These are phyloP conservation scores for Lentinula detonsa DNA, from an alignment of 768 basidiomycete species.

Conservation along the genomic window DNA sequence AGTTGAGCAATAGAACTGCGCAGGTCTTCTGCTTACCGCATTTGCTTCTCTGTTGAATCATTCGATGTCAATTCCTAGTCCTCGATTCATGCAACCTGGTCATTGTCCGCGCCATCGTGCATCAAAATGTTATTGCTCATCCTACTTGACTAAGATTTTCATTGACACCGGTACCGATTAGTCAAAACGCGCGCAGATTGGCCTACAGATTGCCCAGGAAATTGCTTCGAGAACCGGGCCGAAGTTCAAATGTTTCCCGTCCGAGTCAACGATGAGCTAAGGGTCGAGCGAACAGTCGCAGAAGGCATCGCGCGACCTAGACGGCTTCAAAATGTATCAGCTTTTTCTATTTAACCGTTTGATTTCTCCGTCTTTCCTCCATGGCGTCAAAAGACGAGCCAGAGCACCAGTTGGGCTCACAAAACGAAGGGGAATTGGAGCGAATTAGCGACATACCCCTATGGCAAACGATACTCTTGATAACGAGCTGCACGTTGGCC, in stretches of 20 bases:
- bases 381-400: neutral
- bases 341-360: neutral
- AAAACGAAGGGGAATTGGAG: neutral
- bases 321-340: neutral
- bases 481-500: constrained; percentile 24
- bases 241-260: neutral
- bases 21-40: too few relatives aligned
- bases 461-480: constrained; percentile 1
- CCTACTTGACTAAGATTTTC: neutral
- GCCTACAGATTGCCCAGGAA: neutral
- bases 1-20: too few relatives aligned
- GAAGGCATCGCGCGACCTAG: neutral
- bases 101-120: too few relatives aligned
- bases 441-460: neutral
- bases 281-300: neutral
- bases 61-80: too few relatives aligned
- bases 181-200: neutral
- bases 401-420: neutral
- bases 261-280: neutral
- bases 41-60: too few relatives aligned
- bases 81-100: too few relatives aligned
- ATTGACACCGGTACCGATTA: neutral
- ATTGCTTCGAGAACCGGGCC: neutral
- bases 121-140: neutral
- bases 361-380: neutral